Percentiles rank a stretch among this genome's conserved stretches.
phyloP scores from a whole-genome alignment of 164 flowering plant genomes.

The Nymphaea colorata region DNA sequence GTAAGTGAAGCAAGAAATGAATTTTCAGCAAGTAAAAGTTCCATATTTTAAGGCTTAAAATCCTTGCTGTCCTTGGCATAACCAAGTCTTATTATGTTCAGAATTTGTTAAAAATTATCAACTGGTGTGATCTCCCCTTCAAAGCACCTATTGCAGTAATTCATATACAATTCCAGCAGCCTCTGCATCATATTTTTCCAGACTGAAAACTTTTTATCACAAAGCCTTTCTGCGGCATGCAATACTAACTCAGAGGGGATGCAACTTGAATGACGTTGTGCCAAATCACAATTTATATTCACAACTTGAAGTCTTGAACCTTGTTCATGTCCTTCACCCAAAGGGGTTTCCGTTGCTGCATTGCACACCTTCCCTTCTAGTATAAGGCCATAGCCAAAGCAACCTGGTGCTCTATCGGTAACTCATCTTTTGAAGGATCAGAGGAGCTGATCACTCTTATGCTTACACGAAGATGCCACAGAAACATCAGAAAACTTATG shows the following conservation, averaged over 20 bases:
- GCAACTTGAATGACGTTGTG: conserved; percentile 32
- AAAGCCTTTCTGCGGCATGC: conserved; percentile 59
- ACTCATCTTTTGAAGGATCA: no score
- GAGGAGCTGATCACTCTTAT: no score
- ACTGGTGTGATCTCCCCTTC: conserved; percentile 30
- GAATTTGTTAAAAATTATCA: conserved; percentile 65
- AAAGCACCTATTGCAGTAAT: conserved; percentile 56
- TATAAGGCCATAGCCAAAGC: no score
- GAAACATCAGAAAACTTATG: no score
- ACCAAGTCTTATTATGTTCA: conserved; percentile 70
- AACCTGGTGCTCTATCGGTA: no score
- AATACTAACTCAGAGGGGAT: conserved; percentile 37
- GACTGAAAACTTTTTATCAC: conserved; percentile 87
- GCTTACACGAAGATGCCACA: no score
- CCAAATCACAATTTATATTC: conserved; percentile 57
- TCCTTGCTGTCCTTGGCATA: conserved; percentile 83
- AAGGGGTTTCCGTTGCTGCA: no score
- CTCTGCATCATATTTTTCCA: conserved; percentile 69
- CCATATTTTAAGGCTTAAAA: conserved; percentile 80
- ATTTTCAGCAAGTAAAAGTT: conserved; percentile 58
- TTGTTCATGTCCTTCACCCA: conserved; percentile 10
- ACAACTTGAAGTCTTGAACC: conserved; percentile 61
- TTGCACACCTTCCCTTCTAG: no score
- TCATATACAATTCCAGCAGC: conserved; percentile 62
- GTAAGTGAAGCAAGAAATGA: conserved; percentile 62